phyloP scores from a whole-genome alignment of 768 basidiomycete genomes.

The Gymnopilus junonius region DNA sequence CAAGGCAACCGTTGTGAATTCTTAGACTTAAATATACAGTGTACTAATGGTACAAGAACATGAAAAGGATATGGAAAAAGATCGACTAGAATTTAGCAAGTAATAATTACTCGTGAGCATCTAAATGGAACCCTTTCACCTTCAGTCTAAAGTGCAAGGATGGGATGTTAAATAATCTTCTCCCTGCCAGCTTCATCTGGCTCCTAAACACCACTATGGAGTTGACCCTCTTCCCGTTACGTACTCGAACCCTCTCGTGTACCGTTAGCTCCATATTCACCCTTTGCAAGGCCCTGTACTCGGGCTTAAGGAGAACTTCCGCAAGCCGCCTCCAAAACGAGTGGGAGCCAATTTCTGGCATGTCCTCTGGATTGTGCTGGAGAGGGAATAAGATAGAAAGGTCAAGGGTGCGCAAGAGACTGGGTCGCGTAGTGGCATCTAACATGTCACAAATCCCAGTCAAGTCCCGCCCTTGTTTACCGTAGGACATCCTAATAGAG shows the following conservation, averaged over 20 bases:
- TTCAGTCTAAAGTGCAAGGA: conserved; percentile 22
- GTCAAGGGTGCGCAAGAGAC: conserved; percentile 10
- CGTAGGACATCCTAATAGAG: conserved; percentile 21
- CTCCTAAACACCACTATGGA: conserved; percentile 16
- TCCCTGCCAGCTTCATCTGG: conserved; percentile 13
- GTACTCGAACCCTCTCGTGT: conserved; percentile 7
- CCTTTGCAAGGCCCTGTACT: conserved; percentile 14
- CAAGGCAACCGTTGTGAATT: too few species aligned
- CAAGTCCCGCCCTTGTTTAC: conserved; percentile 19
- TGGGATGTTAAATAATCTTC: conserved; percentile 14
- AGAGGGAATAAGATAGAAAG: conserved; percentile 18
- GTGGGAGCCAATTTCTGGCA: conserved; percentile 5
- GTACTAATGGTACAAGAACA: too few species aligned
- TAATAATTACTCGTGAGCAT: conserved; percentile 1
- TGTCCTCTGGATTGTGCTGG: conserved; percentile 8
- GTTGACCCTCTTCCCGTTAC: conserved; percentile 13
- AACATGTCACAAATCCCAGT: conserved; percentile 17
- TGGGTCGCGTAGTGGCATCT: conserved; percentile 9
- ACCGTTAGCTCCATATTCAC: conserved; percentile 20
- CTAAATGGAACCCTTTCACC: conserved; percentile 10
- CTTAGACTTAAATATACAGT: too few species aligned
- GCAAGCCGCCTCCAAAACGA: conserved; percentile 16
- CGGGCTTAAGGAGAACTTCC: conserved; percentile 1
- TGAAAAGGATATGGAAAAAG: too few species aligned
- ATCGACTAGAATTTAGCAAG: too few species aligned